A percentile compares a stretch with the other conserved stretches of the same genome.
Evolutionary conservation across 306 rosid species (phyloP).

Genomic region (Trifolium fragiferum): DNA sequence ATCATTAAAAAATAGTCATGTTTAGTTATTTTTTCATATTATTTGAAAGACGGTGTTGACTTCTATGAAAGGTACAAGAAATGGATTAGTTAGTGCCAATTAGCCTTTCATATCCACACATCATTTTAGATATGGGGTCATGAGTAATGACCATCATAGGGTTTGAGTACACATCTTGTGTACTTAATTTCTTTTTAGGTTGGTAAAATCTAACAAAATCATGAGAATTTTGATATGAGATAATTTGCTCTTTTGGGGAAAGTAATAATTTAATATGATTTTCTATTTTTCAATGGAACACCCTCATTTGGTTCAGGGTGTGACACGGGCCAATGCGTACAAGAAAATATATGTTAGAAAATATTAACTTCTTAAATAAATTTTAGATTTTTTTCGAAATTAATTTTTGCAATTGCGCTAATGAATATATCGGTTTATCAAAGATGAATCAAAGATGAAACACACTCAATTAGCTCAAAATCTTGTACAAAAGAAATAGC

Average conservation of each 20-base stretch:
- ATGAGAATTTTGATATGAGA: not conserved
- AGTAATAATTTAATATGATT: not conserved
- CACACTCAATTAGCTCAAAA: not conserved
- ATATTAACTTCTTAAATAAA: no score
- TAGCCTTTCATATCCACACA: conserved; percentile 30
- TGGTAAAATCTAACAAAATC: not conserved
- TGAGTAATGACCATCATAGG: conserved; percentile 39
- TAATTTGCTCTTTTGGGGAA: not conserved
- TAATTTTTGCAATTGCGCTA: no score
- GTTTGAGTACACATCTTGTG: conserved; percentile 17
- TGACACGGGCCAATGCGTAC: no score
- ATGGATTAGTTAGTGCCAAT: conserved; percentile 33
- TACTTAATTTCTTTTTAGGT: not conserved
- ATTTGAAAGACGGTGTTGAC: conserved; percentile 36
- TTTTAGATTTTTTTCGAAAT: no score
- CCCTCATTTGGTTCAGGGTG: not conserved
- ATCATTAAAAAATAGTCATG: conserved; percentile 1
- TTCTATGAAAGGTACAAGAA: conserved; percentile 23
- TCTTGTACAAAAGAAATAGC: no score
- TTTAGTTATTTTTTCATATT: not conserved
- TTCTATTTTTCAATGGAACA: not conserved
- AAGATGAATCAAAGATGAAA: conserved; percentile 34
- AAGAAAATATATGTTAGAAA: no score
- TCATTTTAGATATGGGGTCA: conserved; percentile 32
- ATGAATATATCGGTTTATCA: not conserved